phyloP scores from a whole-genome alignment of 2,329 filamentous ascomycete genomes.

The Aureobasidium mangrovei region DNA sequence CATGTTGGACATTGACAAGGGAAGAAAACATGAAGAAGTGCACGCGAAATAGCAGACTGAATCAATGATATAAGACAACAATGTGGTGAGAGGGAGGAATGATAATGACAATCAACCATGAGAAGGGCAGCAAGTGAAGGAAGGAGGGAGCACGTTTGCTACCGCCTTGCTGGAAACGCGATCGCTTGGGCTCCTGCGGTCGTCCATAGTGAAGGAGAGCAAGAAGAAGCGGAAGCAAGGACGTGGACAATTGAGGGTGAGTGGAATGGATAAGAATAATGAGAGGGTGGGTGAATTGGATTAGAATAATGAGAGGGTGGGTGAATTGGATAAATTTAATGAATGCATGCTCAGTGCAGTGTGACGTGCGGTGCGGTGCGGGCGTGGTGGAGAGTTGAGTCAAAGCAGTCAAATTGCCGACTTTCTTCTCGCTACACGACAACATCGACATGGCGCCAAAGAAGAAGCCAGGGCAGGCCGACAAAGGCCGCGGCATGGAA shows the following conservation, averaged over 20 bases:
- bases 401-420: neutral
- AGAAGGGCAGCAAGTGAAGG: neutral
- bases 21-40: no score
- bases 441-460: slow-evolving; percentile 38
- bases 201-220: neutral
- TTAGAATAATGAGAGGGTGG: no score
- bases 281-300: no score
- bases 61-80: neutral
- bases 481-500: slow-evolving; percentile 37
- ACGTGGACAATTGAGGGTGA: neutral
- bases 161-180: neutral
- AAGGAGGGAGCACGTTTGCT: neutral
- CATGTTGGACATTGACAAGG: no score
- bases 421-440: neutral
- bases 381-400: neutral
- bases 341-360: no score
- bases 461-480: slow-evolving; percentile 32
- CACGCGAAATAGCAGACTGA: no score
- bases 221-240: neutral
- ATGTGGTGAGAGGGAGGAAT: neutral
- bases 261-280: no score
- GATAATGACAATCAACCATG: neutral
- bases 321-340: no score
- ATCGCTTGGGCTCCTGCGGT: neutral
- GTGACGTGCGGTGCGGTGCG: no score